phyloP scores from a whole-genome alignment of 2,329 filamentous ascomycete species.

The Ceratocystis huliohia region DNA sequence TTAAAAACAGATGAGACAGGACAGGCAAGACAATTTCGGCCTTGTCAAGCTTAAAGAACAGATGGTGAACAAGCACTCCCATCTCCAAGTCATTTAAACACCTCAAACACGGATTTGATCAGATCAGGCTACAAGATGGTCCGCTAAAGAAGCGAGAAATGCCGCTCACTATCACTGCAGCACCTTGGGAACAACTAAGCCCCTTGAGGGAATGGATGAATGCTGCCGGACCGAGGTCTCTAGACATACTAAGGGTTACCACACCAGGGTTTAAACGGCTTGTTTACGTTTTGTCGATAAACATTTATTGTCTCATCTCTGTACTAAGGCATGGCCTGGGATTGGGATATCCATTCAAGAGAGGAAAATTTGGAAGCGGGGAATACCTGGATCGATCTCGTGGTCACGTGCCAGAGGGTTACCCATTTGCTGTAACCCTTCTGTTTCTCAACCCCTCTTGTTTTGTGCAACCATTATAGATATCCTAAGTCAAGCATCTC shows the following conservation, averaged over 20 bases:
- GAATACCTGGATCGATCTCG: too few species aligned
- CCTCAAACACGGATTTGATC: background rate
- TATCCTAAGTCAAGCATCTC: background rate
- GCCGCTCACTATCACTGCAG: background rate
- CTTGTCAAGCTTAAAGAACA: background rate
- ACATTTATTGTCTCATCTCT: too few species aligned
- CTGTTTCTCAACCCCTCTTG: background rate
- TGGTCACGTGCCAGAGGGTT: too few species aligned
- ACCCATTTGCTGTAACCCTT: background rate
- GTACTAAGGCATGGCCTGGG: too few species aligned
- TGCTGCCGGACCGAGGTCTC: background rate
- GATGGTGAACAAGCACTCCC: background rate
- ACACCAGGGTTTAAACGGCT: background rate
- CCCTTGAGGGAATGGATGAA: background rate
- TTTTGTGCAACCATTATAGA: too few species aligned
- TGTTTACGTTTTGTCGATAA: background rate
- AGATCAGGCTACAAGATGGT: slow-evolving; percentile 6
- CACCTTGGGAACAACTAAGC: background rate
- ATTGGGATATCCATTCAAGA: too few species aligned
- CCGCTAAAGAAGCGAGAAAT: background rate
- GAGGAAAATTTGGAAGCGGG: too few species aligned
- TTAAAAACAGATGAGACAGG: background rate
- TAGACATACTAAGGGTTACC: background rate
- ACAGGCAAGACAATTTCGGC: background rate
- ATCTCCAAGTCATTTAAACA: background rate